Conservation (phyloP, 208 protist species). For the Leishmania braziliensis region DNA sequence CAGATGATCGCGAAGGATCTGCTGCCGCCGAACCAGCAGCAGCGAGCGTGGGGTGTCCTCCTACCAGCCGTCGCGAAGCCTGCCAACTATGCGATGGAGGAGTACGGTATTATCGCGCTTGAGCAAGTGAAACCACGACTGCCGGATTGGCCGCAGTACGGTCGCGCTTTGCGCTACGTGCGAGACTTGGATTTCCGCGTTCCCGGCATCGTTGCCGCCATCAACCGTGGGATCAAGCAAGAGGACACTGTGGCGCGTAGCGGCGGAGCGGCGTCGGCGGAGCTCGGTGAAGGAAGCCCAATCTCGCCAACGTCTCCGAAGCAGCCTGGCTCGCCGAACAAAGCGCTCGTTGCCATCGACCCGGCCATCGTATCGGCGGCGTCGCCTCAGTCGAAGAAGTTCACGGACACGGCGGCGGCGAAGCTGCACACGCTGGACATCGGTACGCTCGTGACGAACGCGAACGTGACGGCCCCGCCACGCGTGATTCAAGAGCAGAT, state of each 20-base stretch:
- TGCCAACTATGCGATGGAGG: conserved; percentile 89
- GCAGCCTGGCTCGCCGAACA: conserved; percentile 28
- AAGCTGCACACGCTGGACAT: conserved; percentile 90
- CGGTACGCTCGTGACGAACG: conserved; percentile 72
- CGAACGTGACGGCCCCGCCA: conserved; percentile 78
- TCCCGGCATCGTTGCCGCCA: conserved; percentile 88
- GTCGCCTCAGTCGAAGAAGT: conserved; percentile 34
- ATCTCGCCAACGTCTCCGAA: conserved; percentile 29
- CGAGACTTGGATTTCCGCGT: conserved; percentile 89
- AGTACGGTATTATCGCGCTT: conserved; percentile 96
- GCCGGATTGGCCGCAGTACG: conserved; percentile 96
- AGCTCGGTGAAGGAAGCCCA: conserved; percentile 18
- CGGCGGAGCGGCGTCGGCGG: conserved; percentile 19
- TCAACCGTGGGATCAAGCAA: conserved; percentile 82
- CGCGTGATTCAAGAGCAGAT: conserved; percentile 91
- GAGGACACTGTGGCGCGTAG: conserved; percentile 52
- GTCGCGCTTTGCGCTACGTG: conserved; percentile 77
- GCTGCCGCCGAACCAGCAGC: conserved; percentile 69
- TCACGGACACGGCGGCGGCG: conserved; percentile 49
- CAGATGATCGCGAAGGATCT: conserved; percentile 85
- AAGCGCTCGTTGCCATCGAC: conserved; percentile 46
- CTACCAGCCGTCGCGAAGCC: conserved; percentile 94
- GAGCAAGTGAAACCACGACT: conserved; percentile 95
- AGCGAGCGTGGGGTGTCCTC: conserved; percentile 82
- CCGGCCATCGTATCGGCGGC: conserved; percentile 70